Evolutionary conservation across 306 rosid species (phyloP).

Genomic region (Fagus crenata): DNA sequence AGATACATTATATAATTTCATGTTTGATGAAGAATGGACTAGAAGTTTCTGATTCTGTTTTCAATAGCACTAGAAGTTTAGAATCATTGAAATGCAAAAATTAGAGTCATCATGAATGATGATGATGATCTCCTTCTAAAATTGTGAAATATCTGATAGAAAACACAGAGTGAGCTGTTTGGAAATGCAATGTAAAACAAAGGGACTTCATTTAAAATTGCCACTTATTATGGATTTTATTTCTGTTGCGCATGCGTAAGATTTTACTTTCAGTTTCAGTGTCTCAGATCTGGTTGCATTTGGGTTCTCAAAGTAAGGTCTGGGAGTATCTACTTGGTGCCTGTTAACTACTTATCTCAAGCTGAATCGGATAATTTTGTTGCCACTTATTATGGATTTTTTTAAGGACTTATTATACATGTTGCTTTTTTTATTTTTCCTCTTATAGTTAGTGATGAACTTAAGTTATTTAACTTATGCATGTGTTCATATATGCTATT

Average conservation of each 20-base stretch:
- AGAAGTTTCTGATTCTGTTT: no score
- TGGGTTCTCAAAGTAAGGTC: not conserved
- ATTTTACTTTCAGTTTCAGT: not conserved
- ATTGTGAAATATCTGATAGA: not conserved
- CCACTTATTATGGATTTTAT: not conserved
- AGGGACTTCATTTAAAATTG: not conserved
- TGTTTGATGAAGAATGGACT: no score
- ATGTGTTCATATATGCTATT: conserved; percentile 8
- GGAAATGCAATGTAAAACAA: not conserved
- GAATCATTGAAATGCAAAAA: no score
- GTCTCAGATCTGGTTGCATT: not conserved
- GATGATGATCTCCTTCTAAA: not conserved
- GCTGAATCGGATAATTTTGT: not conserved
- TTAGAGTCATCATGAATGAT: not conserved
- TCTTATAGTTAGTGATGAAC: not conserved
- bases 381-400: not conserved
- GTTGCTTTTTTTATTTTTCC: not conserved
- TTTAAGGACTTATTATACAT: not conserved
- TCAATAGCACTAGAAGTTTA: no score
- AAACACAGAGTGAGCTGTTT: not conserved
- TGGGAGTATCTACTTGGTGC: not conserved
- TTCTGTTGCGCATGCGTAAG: not conserved
- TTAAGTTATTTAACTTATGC: not conserved
- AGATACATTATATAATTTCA: no score
- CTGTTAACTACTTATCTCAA: no score